Base-by-base conservation (phyloP, 2,329 filamentous ascomycete species). In the Mycosphaerella arachidis region DNA sequence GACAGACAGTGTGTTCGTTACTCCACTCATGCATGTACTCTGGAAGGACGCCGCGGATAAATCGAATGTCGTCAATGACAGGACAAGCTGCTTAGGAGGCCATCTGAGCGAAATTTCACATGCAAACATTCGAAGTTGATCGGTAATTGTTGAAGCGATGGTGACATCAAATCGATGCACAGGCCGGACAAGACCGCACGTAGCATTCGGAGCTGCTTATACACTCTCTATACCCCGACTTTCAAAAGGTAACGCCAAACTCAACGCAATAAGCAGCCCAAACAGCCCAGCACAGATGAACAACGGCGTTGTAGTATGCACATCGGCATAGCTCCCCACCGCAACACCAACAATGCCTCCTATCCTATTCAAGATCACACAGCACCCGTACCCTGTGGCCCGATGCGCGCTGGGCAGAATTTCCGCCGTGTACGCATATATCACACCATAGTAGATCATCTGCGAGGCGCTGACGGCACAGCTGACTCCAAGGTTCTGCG, bases 381-480 rank as follows among this genome's bases (percentile, higher is more conserved):
- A 66, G 18, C 68, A 35, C 12, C 68, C 68, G 53, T 70, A 67
- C 2, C 87, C 89, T 0, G 87, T 89, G 5, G 88, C 89, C 37
- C 89, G 79, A 29, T 88, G 84, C 0, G 87, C 86, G 0, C 87
- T 85, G 0, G 88, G 87, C 74, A 91, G 90, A 27, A 91, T 84
- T 68, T 91, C 89, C 0, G 89, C 88, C 0, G 89, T 91, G 70
- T 90, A 91, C 8, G 88, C 86, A 71, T 90, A 91, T 1, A 92
- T 76, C 1, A 90, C 86, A 57, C 87, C 88, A 45, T 60, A 56
- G 84, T 88, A 89, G 75, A 89, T 87, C 70, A 89, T 89, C 73
- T 33, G 56, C 1, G 63, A 65, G 1, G 64, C 67, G 12, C 59
- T 63, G 40, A 70, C 67, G 2, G 64, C 63, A 33, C 61, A 57